Conservation (phyloP, 83 land plant species). For the Diphasiastrum complanatum region DNA sequence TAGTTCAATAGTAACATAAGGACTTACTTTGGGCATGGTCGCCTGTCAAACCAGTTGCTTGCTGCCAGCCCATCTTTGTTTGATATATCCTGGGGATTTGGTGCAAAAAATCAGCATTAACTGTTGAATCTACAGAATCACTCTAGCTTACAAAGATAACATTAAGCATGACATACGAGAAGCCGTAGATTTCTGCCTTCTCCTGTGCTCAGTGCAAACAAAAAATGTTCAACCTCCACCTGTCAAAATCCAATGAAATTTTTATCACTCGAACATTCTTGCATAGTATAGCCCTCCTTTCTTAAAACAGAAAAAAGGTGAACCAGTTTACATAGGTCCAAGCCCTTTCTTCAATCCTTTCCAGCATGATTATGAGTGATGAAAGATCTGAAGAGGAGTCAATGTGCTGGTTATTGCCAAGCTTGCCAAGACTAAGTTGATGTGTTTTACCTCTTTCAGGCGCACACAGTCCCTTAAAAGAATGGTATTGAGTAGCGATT, state of each 20-base stretch:
- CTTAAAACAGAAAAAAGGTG: too few relatives aligned
- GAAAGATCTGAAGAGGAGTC: not conserved
- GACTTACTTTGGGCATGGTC: constrained; percentile 41
- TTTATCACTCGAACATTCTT: too few relatives aligned
- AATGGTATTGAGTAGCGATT: constrained; percentile 36
- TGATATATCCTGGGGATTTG: constrained; percentile 75
- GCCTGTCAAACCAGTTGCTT: constrained; percentile 52
- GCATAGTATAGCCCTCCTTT: too few relatives aligned
- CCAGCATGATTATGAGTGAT: too few relatives aligned
- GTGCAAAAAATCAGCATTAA: too few relatives aligned
- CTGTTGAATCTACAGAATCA: too few relatives aligned
- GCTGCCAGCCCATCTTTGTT: constrained; percentile 63
- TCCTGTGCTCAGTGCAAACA: constrained; percentile 44
- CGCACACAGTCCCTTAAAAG: constrained; percentile 63
- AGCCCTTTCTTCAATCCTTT: too few relatives aligned
- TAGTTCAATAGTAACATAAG: too few relatives aligned
- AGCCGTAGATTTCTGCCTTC: constrained; percentile 52
- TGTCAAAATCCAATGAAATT: constrained; percentile 24
- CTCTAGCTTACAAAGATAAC: too few relatives aligned
- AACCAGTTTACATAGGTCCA: too few relatives aligned
- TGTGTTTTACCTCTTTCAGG: constrained; percentile 48
- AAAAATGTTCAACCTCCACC: constrained; percentile 57
- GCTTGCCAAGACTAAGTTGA: not conserved
- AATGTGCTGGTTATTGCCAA: not conserved
- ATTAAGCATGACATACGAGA: too few relatives aligned